Evolutionary conservation across 1,284 basidiomycete genomes (phyloP).

Genomic region (Heliocybe sulcata): DNA sequence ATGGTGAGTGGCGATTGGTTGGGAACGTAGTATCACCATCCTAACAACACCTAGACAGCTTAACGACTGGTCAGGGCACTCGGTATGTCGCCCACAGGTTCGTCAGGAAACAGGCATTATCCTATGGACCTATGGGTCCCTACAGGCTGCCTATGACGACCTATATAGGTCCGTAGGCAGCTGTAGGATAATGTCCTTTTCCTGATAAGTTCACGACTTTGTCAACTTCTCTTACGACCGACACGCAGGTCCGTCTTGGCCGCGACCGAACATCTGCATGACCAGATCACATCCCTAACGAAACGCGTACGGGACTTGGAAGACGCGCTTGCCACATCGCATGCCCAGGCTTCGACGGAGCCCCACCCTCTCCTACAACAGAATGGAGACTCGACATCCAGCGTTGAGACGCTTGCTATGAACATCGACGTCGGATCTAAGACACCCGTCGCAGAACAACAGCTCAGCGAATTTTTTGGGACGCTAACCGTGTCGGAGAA

Average conservation of each 20-base stretch:
- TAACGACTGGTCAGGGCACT: conserved; percentile 55
- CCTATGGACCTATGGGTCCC: too few species aligned
- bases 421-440: conserved; percentile 12
- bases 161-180: too few species aligned
- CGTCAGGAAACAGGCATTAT: too few species aligned
- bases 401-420: conserved; percentile 22
- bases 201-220: too few species aligned
- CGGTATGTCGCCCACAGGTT: conserved; percentile 24
- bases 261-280: conserved; percentile 67
- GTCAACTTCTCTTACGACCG: too few species aligned
- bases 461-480: conserved; percentile 47
- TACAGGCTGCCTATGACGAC: too few species aligned
- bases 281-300: conserved; percentile 51
- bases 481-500: conserved; percentile 56
- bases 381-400: conserved; percentile 32
- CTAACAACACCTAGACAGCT: conserved; percentile 30
- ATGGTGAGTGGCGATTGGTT: conserved; percentile 28
- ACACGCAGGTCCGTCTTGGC: conserved; percentile 69
- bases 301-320: conserved; percentile 60
- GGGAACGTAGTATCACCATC: neutral
- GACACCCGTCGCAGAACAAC: conserved; percentile 13
- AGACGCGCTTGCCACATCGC: conserved; percentile 49
- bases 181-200: too few species aligned
- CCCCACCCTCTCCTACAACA: conserved; percentile 57
- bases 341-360: conserved; percentile 41